A percentile compares a stretch with the other conserved stretches of the same genome.
Conservation (phyloP, 768 basidiomycete species). For the Mycena galericulata region DNA sequence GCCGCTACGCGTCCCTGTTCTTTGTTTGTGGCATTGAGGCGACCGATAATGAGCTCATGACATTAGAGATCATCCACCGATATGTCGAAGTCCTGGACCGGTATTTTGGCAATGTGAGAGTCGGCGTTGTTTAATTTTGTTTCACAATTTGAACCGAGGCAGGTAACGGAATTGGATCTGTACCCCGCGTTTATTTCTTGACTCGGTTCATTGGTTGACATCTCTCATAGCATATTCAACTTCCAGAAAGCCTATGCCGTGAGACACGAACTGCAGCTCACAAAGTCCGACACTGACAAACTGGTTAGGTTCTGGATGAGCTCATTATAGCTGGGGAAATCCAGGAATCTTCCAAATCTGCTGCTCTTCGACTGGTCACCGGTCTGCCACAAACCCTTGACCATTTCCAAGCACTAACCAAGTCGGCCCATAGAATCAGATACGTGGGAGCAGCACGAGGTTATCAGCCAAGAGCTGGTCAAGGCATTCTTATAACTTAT, state of each 20-base stretch:
- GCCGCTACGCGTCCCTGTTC: constrained; percentile 95
- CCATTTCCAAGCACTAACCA: not conserved
- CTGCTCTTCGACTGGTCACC: constrained; percentile 53
- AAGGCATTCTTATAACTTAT: constrained; percentile 29
- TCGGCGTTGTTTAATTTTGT: constrained; percentile 45
- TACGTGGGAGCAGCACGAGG: constrained; percentile 37
- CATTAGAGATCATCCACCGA: constrained; percentile 93
- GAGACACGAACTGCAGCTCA: constrained; percentile 32
- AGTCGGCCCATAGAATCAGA: constrained; percentile 26
- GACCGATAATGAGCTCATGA: constrained; percentile 91
- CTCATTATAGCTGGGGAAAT: constrained; percentile 94
- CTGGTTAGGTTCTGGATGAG: constrained; percentile 86
- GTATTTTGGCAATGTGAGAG: constrained; percentile 83
- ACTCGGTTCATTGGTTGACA: constrained; percentile 3
- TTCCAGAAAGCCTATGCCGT: constrained; percentile 97
- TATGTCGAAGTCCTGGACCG: constrained; percentile 92
- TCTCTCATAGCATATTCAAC: constrained; percentile 85
- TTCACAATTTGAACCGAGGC: constrained; percentile 57
- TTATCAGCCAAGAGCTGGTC: constrained; percentile 32
- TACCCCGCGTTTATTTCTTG: constrained; percentile 43
- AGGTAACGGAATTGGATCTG: constrained; percentile 96
- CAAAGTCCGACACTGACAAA: not conserved
- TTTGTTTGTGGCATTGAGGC: constrained; percentile 91
- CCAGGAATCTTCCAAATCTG: constrained; percentile 89
- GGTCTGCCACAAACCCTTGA: not conserved